Evolutionary conservation across 257 asterid genomes (phyloP), one percentile per base, ranked within the genome.

Genomic region (Petunia secreta): DNA sequence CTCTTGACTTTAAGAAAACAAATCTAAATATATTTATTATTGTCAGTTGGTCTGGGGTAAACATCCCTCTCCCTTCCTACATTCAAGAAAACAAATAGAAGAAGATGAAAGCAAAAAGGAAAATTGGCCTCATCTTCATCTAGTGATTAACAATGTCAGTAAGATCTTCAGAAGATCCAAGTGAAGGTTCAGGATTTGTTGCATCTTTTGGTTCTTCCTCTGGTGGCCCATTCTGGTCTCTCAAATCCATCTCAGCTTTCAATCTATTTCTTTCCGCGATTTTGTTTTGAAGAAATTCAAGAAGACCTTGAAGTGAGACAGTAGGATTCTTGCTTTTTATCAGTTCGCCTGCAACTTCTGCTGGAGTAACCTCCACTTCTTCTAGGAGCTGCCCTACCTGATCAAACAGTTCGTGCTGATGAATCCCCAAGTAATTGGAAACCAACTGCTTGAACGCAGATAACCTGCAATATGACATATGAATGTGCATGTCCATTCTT

Each of bases 401-500:
- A 39, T 69, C 3, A 59, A 71, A 73, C 78, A 6, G 0, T 10
- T 69, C 8, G 0, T 80, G 79, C 15, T 80, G 0, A 2, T 0
- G 44, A 55, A 71, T 67, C 16, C 6, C 60, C 60, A 80, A 58
- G 44, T 80, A 80, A 57, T 80, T 80, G 41, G 43, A 36, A 36
- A 54, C 79, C 7, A 80, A 37, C 16, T 80, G 83, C 9, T 80
- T 80, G 59, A 80, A 73, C 1, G 62, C 46, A 0, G 90, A 80
- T 34, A 65, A 78, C 10, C 11, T 78, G 63, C 91, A 88, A 37
- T 88, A 88, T 0, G 92, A 84, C 92, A 88, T 85, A 85, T 84
- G 81, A 68, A 90, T 87, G 68, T 88, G 92, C 74, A 88, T 82
- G 37, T 90, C 92, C 94, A 90, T 90, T 14, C 94, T 88, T 2